Conservation (phyloP, 2,329 filamentous ascomycete genomes). For the Neofusicoccum kwambonambiense region DNA sequence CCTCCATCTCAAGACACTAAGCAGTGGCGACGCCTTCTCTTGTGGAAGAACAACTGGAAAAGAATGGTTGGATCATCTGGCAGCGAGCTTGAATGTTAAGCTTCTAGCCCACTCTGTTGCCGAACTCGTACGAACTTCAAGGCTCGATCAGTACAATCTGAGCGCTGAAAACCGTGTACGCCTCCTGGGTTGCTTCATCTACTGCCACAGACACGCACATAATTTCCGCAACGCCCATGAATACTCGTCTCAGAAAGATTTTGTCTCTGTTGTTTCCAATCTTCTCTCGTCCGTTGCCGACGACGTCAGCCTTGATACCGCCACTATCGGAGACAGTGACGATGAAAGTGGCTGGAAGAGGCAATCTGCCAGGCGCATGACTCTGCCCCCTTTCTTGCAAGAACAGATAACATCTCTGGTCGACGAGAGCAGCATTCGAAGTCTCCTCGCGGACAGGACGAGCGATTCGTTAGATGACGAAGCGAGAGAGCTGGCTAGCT, state of each 20-base stretch:
- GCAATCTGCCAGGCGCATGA: constrained; percentile 23
- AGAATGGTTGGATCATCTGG: constrained; percentile 41
- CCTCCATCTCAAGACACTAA: constrained; percentile 14
- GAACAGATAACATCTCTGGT: constrained; percentile 69
- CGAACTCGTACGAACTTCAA: constrained; percentile 28
- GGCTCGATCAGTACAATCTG: constrained; percentile 27
- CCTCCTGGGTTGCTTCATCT: constrained; percentile 61
- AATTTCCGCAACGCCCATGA: constrained; percentile 37
- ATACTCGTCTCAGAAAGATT: constrained; percentile 51
- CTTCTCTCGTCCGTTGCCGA: constrained; percentile 58
- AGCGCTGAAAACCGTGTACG: constrained; percentile 49
- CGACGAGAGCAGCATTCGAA: constrained; percentile 71
- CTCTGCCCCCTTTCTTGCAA: constrained; percentile 51
- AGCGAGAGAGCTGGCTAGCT: constrained; percentile 76
- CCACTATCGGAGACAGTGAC: constrained; percentile 24
- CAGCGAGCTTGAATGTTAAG: constrained; percentile 52
- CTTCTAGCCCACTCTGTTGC: constrained; percentile 37
- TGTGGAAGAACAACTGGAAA: constrained; percentile 28
- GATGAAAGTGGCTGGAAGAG: constrained; percentile 29
- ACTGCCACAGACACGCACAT: constrained; percentile 53
- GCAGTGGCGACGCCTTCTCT: constrained; percentile 39
- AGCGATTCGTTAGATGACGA: constrained; percentile 44
- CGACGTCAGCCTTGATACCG: constrained; percentile 53
- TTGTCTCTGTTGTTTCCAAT: constrained; percentile 55
- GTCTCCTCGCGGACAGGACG: constrained; percentile 51